Evolutionary conservation across 2,329 filamentous ascomycete genomes (phyloP).

Genomic region (Furcasterigmium sp.): DNA sequence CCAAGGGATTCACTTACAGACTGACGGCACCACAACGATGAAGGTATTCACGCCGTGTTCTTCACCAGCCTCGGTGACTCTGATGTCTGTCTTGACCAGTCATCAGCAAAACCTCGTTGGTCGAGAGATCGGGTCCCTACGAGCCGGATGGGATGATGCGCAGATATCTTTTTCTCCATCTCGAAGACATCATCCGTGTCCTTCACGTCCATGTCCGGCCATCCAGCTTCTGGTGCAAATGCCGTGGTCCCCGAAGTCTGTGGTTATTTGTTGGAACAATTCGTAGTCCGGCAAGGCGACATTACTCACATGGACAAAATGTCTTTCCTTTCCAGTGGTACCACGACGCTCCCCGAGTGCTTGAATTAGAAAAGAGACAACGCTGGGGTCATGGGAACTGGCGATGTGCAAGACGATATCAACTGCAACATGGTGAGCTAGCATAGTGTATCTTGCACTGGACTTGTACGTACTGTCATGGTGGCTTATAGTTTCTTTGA

Average conservation of each 20-base stretch:
- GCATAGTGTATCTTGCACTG: neutral
- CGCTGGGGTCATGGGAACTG: slow-evolving; percentile 19
- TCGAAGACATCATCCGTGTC: slow-evolving; percentile 23
- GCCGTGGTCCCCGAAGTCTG: slow-evolving; percentile 21
- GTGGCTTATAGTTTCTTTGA: slow-evolving; percentile 13
- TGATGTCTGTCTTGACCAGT: slow-evolving; percentile 20
- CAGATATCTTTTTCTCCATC: slow-evolving; percentile 20
- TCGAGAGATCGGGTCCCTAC: slow-evolving; percentile 14
- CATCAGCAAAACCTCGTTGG: too few species aligned
- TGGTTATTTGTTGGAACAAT: neutral
- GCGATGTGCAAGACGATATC: slow-evolving; percentile 29
- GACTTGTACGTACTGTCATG: slow-evolving; percentile 17
- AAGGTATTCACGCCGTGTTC: slow-evolving; percentile 20
- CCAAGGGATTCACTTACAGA: slow-evolving; percentile 17
- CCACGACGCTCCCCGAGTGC: slow-evolving; percentile 24
- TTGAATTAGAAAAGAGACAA: slow-evolving; percentile 21
- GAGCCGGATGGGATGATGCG: slow-evolving; percentile 18
- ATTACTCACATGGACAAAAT: slow-evolving; percentile 24
- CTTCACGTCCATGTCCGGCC: slow-evolving; percentile 22
- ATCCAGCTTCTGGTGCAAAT: slow-evolving; percentile 22
- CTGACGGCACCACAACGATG: slow-evolving; percentile 19
- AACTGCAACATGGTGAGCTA: slow-evolving; percentile 17
- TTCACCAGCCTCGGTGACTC: slow-evolving; percentile 21
- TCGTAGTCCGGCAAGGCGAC: slow-evolving; percentile 10
- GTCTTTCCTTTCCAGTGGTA: slow-evolving; percentile 17